These are phyloP conservation scores for Parasarocladium wereldwijsianum DNA, from an alignment of 2,329 filamentous ascomycete genomes.

Conservation along the genomic window DNA sequence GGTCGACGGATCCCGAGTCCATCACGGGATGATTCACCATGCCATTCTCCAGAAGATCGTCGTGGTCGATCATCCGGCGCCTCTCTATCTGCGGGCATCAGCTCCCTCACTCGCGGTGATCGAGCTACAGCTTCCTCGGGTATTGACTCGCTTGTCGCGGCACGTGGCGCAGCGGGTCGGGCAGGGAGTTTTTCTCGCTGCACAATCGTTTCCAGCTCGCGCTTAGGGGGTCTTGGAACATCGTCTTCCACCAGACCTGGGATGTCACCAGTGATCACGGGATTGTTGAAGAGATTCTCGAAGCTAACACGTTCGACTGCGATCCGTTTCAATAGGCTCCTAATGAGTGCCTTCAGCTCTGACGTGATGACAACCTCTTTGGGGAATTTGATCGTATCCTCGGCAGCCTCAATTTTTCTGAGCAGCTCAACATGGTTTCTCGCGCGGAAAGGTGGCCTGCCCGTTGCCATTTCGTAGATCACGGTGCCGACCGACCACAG, in stretches of 20 bases:
- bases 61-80: not conserved
- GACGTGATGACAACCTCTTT: slow-evolving; percentile 55
- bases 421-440: slow-evolving; percentile 90
- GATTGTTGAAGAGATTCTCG: slow-evolving; percentile 66
- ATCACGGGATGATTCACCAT: slow-evolving; percentile 26
- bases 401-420: slow-evolving; percentile 76
- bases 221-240: slow-evolving; percentile 26
- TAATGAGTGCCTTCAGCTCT: slow-evolving; percentile 69
- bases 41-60: not conserved
- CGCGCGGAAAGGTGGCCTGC: slow-evolving; percentile 79
- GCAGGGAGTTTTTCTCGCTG: slow-evolving; percentile 15
- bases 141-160: slow-evolving; percentile 2
- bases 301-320: slow-evolving; percentile 78
- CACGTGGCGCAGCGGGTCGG: not conserved
- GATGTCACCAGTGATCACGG: slow-evolving; percentile 60
- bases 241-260: slow-evolving; percentile 73
- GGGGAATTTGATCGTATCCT: slow-evolving; percentile 75
- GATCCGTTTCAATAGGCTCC: slow-evolving; percentile 67
- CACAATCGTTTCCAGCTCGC: slow-evolving; percentile 20
- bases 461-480: slow-evolving; percentile 86
- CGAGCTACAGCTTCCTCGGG: not conserved
- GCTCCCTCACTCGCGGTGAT: slow-evolving; percentile 16
- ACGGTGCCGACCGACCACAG: slow-evolving; percentile 97
- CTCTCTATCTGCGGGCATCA: slow-evolving; percentile 24
- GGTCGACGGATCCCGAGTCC: slow-evolving; percentile 38